Base-by-base conservation (phyloP, 1,284 basidiomycete species). In the Thecaphora frezii region DNA sequence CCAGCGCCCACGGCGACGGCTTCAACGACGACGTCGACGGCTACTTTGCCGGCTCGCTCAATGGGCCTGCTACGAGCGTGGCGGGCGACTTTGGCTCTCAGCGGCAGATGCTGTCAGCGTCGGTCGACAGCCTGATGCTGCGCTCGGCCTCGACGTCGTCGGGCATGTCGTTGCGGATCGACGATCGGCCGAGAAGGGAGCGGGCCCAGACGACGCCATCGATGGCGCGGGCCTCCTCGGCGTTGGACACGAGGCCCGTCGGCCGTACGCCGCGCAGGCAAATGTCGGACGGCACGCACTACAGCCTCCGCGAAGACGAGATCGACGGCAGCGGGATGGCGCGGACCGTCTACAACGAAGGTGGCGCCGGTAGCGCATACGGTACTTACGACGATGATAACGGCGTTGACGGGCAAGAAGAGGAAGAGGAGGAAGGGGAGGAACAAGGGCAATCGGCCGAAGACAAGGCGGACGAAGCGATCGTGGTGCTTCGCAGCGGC, bases 401-500 rank as follows among this genome's bases (percentile, higher is more conserved):
- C n/a, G n/a, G n/a, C 28, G 28, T 28, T 13, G 28, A 28, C 28
- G 33, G 21, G 7, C 28, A 37, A 41, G 47, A 30, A 41, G 51
- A 30, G 14, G 46, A 45, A 18, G 51, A 49, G n/a, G 66, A 59
- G 39, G 57, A 56, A 33, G 53, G 21, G 10, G 44, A 22, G 5
- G n/a, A n/a, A n/a, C 30, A 30, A 43, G 44, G n/a, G 43, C 36
- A 26, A n/a, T 42, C 36, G 22, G 28, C 16, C 18, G 51, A 49
- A 24, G 33, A 44, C 12, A 48, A 52, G 21, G 46, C 46, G 14
- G 33, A 28, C 5, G 58, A 61, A 43, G 50, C 53, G 46, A 55
- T 66, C 13, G 56, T 66, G 36, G 59, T 66, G 33, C 56, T 59
- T n/a, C 58, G 55, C 16, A 51, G 43, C 13, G 64, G 64, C 1